phyloP scores from a whole-genome alignment of 768 basidiomycete genomes.

The Filobasidium wieringae region DNA sequence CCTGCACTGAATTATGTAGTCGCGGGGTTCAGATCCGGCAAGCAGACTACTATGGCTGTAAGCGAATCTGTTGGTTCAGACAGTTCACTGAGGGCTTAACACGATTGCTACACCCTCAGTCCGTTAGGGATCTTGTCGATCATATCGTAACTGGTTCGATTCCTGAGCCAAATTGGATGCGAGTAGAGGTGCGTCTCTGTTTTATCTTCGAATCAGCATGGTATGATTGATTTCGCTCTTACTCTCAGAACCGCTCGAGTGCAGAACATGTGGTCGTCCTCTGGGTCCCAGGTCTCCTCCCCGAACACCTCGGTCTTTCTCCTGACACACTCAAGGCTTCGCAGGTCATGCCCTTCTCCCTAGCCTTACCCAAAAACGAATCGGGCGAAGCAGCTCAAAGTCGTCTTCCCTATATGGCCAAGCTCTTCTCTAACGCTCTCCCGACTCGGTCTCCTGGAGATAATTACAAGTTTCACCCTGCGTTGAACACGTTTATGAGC shows the following conservation, averaged over 20 bases:
- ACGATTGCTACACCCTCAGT: slow-evolving; percentile 45
- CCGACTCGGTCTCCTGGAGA: slow-evolving; percentile 91
- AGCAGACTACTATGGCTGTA: slow-evolving; percentile 72
- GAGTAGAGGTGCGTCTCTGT: slow-evolving; percentile 53
- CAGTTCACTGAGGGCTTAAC: slow-evolving; percentile 1
- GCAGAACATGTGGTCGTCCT: slow-evolving; percentile 69
- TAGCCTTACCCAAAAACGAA: slow-evolving; percentile 39
- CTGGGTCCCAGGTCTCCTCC: slow-evolving; percentile 75
- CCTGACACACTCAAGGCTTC: slow-evolving; percentile 44
- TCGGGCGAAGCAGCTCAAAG: too few species aligned
- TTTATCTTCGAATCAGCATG: background rate
- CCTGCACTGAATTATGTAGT: slow-evolving; percentile 74
- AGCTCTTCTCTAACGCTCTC: slow-evolving; percentile 74
- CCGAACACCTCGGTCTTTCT: slow-evolving; percentile 56
- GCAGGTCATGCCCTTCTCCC: slow-evolving; percentile 48
- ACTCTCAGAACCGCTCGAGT: slow-evolving; percentile 53
- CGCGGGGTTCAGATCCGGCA: slow-evolving; percentile 61
- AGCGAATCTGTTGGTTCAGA: slow-evolving; percentile 29
- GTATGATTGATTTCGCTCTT: slow-evolving; percentile 1
- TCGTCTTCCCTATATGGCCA: slow-evolving; percentile 56
- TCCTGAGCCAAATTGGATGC: slow-evolving; percentile 75
- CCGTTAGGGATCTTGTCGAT: slow-evolving; percentile 72
- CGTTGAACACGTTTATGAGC: slow-evolving; percentile 70
- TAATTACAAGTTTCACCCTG: slow-evolving; percentile 67
- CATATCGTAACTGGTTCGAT: slow-evolving; percentile 64